Conservation (phyloP, 257 asterid genomes). For the Craterostigma plantagineum region DNA sequence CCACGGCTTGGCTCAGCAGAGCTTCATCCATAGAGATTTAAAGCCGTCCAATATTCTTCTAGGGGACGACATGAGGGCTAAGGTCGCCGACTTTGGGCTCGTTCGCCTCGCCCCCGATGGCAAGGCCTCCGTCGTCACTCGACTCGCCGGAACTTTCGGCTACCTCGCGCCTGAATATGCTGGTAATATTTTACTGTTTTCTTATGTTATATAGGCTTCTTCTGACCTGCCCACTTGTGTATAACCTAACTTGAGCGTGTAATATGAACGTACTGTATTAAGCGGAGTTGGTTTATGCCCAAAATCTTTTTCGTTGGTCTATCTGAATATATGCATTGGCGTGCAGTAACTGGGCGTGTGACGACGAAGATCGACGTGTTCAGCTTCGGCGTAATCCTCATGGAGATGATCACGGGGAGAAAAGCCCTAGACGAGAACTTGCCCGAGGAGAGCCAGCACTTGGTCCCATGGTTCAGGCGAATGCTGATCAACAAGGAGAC, state of each 20-base stretch:
- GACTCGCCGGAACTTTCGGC: conserved; percentile 79
- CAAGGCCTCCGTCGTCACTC: conserved; percentile 58
- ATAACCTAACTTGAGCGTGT: no score
- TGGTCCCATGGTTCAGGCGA: conserved; percentile 73
- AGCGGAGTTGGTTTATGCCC: no score
- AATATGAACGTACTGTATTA: no score
- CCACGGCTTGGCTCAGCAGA: conserved; percentile 78
- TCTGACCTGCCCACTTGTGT: no score
- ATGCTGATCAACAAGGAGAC: conserved; percentile 38
- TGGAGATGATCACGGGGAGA: conserved; percentile 71
- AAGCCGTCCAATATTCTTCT: conserved; percentile 78
- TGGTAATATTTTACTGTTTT: conserved; percentile 10
- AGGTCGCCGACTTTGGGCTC: conserved; percentile 85
- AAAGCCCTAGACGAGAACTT: conserved; percentile 41
- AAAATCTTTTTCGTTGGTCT: no score
- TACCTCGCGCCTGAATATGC: conserved; percentile 86
- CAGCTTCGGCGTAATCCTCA: conserved; percentile 69
- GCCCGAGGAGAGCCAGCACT: conserved; percentile 55
- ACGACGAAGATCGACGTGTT: conserved; percentile 70
- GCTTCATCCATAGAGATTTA: conserved; percentile 79
- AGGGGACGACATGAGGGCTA: conserved; percentile 87
- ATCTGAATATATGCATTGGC: no score
- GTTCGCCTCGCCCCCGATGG: conserved; percentile 87
- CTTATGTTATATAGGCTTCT: no score
- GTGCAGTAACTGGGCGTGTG: conserved; percentile 68